A percentile compares a stretch with the other conserved stretches of the same genome.
Evolutionary conservation across 202 grass and related monocot genomes (phyloP).

Genomic region (Carex sylvatica): DNA sequence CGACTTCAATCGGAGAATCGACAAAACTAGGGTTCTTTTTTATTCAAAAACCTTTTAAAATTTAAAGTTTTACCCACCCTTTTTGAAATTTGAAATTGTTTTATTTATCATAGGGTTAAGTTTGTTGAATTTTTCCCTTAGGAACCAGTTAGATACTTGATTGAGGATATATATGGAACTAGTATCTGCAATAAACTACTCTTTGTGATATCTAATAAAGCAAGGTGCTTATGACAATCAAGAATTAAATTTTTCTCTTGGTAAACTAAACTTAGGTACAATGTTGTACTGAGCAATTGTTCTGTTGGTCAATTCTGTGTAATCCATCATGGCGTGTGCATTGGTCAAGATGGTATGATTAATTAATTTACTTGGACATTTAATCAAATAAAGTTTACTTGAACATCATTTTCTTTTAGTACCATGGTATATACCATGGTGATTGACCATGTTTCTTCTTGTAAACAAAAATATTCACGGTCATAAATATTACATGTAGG

Average conservation of each 20-base stretch:
- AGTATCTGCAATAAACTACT: neutral
- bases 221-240: neutral
- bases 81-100: neutral
- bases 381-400: neutral
- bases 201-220: slow-evolving; percentile 2
- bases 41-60: neutral
- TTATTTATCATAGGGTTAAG: neutral
- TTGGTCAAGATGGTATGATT: slow-evolving; percentile 88
- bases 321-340: slow-evolving; percentile 71
- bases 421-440: neutral
- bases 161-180: neutral
- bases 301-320: slow-evolving; percentile 60
- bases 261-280: slow-evolving; percentile 46
- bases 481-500: neutral
- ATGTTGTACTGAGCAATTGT: slow-evolving; percentile 81
- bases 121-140: neutral
- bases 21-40: slow-evolving; percentile 60
- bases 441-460: neutral
- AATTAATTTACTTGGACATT: neutral
- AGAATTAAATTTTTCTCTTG: neutral
- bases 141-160: neutral
- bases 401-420: neutral
- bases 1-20: slow-evolving; percentile 54
- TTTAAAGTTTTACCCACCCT: too few species aligned
- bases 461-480: neutral